Base-by-base conservation (phyloP, 768 basidiomycete species). In the Agrocybe praecox region DNA sequence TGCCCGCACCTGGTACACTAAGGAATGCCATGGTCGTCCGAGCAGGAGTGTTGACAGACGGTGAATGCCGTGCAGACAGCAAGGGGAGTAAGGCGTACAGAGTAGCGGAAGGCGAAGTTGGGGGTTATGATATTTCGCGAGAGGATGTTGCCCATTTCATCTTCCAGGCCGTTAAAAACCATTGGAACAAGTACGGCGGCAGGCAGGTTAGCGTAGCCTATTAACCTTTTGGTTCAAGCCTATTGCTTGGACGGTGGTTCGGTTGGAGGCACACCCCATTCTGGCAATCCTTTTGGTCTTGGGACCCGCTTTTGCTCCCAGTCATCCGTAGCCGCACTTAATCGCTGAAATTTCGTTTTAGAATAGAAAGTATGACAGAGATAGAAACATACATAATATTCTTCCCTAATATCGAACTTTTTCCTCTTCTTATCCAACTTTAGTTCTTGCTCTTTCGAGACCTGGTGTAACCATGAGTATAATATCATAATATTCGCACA, bases 351-450 rank as follows among this genome's bases (percentile, higher is more conserved):
- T 40, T 26, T 22, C 17, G 52, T 17, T 32, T 15, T 12, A 53
- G 2, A 33, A 58, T 33, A 36, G 55, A 22, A 46, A 45, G 2
- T 8, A 51, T 14, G 21, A 5, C 10, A 18, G 56, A 33, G 29
- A 26, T 8, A 34, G 23, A 12, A 21, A 86, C 94, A 73, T 74
- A 97, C 96, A 68, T 89, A 98, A 72, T 98, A 99, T 68, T 97
- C 96, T 69, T 98, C 96, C 52, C 93, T 78, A 17, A 97, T 90
- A 72, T 98, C 96, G 56, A 97, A 87, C 76, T 86, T 90, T 75
- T 88, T 89, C 72, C 88, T 80, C 48, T 81, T 73, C 53, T 80
- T 83, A 59, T 87, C 80, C 64, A 95, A 75, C 10, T 85, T 82
- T 19, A 96, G 77, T 59, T 92, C 89, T 62, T 95, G 85, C 68